Evolutionary conservation across 83 land plant genomes (phyloP), one percentile per base, ranked within the genome.

Genomic region (Thuja plicata): DNA sequence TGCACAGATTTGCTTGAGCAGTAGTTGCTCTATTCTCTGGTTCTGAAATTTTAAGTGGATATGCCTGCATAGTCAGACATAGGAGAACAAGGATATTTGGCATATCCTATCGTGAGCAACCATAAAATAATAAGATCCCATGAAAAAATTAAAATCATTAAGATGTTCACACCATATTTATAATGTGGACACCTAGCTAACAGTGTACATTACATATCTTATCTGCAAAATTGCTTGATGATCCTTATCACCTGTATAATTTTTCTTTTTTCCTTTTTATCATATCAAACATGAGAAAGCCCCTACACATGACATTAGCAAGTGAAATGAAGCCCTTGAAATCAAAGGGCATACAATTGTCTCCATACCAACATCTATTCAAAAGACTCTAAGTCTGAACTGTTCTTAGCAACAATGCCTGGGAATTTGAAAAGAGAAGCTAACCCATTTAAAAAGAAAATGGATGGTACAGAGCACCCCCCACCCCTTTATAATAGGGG

Each of bases 1-100:
- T 94, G 94, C 99, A 98, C 77, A 74, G 27, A 90, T 91, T 89
- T 71, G 91, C 92, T 88, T 94, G 96, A 4, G 99, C 99, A 73
- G 95, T 92, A 87, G 99, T 98, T 81, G 88, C 89, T 13, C 84
- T 62, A 60, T 87, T 43, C 21, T 90, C 90, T 27, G 24, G 34
- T n/a, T 89, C 92, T 16, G 92, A 70, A 71, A 87, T 88, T 80
- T 87, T 94, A 54, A 88, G 88, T 41, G 96, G 96, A 92, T 98
- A 98, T 50, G 98, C 99, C 99, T 97, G 74, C 43, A 84, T 50
- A 89, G 85, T 82, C 54, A 34, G 87, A 87, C 24, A 27, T 45
- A 74, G 77, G 8, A 83, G 34, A 46, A 34, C 85, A 83, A 46
- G 38, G 16, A 86, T 86, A 34, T n/a, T 82, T 21, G n/a, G 85